These are phyloP conservation scores for Vaccinium corymbosum DNA, from an alignment of 148 eudicot genomes.

Conservation along the genomic window DNA sequence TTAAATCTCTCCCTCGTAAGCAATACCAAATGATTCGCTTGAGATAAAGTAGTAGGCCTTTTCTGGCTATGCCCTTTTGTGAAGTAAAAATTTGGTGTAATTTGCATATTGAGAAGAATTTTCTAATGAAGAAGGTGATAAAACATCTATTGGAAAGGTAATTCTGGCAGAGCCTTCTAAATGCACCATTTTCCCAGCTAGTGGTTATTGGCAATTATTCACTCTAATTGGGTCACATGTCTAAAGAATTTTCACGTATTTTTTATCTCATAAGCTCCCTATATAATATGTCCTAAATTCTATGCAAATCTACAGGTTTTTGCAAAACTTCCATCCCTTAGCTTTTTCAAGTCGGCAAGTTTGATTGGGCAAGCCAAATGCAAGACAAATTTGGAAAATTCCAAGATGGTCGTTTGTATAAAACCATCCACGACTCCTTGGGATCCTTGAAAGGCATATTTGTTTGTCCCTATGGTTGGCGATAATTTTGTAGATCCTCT, in stretches of 20 bases:
- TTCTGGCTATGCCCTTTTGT: too few species aligned
- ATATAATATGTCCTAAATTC: neutral
- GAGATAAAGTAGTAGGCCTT: neutral
- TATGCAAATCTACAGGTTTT: slow-evolving; percentile 51
- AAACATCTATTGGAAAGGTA: neutral
- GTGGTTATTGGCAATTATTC: neutral
- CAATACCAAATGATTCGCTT: neutral
- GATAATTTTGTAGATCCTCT: slow-evolving; percentile 46
- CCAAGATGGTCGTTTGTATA: slow-evolving; percentile 86
- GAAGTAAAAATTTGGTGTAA: too few species aligned
- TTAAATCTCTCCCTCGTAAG: neutral
- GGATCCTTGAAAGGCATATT: slow-evolving; percentile 96
- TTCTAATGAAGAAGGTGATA: neutral
- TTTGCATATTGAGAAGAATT: neutral
- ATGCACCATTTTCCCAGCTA: neutral
- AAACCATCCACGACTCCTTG: slow-evolving; percentile 74
- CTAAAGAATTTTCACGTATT: neutral
- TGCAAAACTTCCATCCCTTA: slow-evolving; percentile 89
- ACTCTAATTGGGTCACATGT: neutral
- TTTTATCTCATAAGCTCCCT: neutral
- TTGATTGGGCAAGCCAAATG: slow-evolving; percentile 94
- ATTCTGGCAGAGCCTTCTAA: neutral
- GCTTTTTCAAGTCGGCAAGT: slow-evolving; percentile 78
- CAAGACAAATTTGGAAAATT: slow-evolving; percentile 89
- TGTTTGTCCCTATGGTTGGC: slow-evolving; percentile 76